Conservation (phyloP, 2,329 filamentous ascomycete species). For the Hirsutella rhossiliensis region DNA sequence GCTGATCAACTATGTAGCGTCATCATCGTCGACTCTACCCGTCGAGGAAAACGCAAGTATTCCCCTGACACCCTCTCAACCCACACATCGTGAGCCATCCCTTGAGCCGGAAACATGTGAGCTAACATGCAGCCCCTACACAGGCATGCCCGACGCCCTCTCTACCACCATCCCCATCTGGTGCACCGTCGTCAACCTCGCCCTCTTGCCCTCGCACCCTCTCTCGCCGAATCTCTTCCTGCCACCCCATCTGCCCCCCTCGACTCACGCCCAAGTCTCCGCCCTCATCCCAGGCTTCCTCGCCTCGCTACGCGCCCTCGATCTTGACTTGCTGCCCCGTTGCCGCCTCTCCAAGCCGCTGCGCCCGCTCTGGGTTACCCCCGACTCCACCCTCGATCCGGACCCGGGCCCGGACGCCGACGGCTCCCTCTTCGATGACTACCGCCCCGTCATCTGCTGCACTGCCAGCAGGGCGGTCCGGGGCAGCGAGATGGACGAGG, state of each 20-base stretch:
- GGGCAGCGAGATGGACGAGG: slow-evolving; percentile 56
- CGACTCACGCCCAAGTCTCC: slow-evolving; percentile 67
- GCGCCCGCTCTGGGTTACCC: slow-evolving; percentile 69
- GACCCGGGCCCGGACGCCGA: slow-evolving; percentile 5
- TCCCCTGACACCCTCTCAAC: too few species aligned
- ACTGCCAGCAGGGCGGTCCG: slow-evolving; percentile 60
- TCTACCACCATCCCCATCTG: slow-evolving; percentile 91
- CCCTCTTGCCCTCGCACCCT: slow-evolving; percentile 53
- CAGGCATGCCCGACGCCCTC: slow-evolving; percentile 84
- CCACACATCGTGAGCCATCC: too few species aligned
- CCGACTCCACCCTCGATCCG: slow-evolving; percentile 37
- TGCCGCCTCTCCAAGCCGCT: slow-evolving; percentile 57
- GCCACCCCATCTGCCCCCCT: slow-evolving; percentile 59
- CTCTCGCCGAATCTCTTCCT: slow-evolving; percentile 47
- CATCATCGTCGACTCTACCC: slow-evolving; percentile 86
- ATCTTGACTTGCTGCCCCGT: slow-evolving; percentile 40
- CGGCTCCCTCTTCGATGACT: slow-evolving; percentile 37
- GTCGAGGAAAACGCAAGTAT: slow-evolving; percentile 67
- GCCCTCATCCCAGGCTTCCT: slow-evolving; percentile 44
- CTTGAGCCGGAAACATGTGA: slow-evolving; percentile 3
- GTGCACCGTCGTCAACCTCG: slow-evolving; percentile 74
- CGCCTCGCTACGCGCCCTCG: slow-evolving; percentile 39
- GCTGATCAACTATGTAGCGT: slow-evolving; percentile 29
- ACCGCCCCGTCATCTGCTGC: slow-evolving; percentile 68
- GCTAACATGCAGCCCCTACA: background rate